These are phyloP conservation scores for Elsinoe australis DNA, from an alignment of 2,329 filamentous ascomycete genomes.

Conservation along the genomic window DNA sequence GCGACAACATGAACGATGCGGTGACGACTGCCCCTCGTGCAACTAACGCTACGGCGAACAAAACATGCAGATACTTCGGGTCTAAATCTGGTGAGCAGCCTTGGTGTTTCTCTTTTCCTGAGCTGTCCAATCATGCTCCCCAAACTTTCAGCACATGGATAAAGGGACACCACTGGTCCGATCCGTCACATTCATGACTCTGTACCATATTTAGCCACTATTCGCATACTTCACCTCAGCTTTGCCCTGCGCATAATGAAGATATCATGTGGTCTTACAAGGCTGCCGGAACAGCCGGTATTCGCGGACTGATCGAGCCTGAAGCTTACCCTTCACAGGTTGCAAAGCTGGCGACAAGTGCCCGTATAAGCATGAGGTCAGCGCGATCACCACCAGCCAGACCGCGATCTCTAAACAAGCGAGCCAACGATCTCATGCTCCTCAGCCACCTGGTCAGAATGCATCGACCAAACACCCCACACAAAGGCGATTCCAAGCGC, in stretches of 20 bases:
- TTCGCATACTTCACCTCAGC: background rate
- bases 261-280: conserved; percentile 7
- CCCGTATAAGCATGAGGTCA: conserved; percentile 42
- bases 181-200: conserved; percentile 14
- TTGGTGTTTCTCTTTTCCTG: background rate
- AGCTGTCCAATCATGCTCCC: conserved; percentile 4
- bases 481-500: conserved; percentile 26
- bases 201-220: background rate
- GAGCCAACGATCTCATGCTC: background rate
- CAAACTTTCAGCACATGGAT: background rate
- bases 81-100: conserved; percentile 34
- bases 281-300: no score
- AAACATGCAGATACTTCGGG: conserved; percentile 34
- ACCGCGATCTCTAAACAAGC: background rate
- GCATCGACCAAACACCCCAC: conserved; percentile 17
- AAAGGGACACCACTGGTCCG: conserved; percentile 1
- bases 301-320: no score
- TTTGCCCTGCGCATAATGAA: background rate
- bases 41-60: conserved; percentile 20
- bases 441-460: conserved; percentile 17
- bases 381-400: conserved; percentile 3
- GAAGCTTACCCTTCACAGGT: conserved; percentile 32
- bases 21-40: conserved; percentile 5
- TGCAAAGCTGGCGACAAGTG: conserved; percentile 48
- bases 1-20: conserved; percentile 1